A percentile compares a stretch with the other conserved stretches of the same genome.
Evolutionary conservation across 331 rosid genomes (phyloP).

Genomic region (Rosa hybrid): DNA sequence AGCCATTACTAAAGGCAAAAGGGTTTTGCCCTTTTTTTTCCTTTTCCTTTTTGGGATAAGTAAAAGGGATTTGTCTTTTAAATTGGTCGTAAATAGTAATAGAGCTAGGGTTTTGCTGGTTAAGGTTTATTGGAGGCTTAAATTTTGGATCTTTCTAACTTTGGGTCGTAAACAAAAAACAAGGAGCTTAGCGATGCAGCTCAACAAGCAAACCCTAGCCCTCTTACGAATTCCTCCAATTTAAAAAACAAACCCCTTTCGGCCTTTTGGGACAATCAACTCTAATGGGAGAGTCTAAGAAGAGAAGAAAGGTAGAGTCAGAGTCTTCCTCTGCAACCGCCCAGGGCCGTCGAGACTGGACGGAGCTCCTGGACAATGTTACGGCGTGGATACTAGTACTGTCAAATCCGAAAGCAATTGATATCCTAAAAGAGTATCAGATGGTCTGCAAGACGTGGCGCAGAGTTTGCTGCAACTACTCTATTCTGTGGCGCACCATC

Average conservation of each 20-base stretch:
- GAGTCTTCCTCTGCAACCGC: neutral
- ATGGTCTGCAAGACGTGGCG: neutral
- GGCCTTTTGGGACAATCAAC: neutral
- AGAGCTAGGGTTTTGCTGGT: neutral
- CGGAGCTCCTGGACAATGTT: neutral
- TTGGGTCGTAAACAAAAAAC: too few species aligned
- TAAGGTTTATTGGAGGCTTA: neutral
- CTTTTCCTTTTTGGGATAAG: too few species aligned
- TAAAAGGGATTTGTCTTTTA: neutral
- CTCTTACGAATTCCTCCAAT: neutral
- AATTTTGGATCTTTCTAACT: too few species aligned
- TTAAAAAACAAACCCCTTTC: neutral
- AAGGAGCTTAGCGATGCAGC: too few species aligned
- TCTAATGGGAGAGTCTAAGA: neutral
- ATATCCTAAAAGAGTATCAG: neutral
- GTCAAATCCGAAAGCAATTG: neutral
- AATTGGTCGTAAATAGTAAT: too few species aligned
- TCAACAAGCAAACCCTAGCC: neutral
- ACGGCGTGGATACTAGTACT: neutral
- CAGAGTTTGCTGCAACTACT: neutral
- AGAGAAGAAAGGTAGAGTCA: neutral
- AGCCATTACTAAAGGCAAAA: too few species aligned
- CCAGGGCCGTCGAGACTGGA: neutral
- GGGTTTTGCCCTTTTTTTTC: too few species aligned
- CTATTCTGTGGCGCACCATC: neutral